Evolutionary conservation across 2,329 filamentous ascomycete species (phyloP), one percentile per base, ranked within the genome.

Genomic region (Penicillium brevicompactum): DNA sequence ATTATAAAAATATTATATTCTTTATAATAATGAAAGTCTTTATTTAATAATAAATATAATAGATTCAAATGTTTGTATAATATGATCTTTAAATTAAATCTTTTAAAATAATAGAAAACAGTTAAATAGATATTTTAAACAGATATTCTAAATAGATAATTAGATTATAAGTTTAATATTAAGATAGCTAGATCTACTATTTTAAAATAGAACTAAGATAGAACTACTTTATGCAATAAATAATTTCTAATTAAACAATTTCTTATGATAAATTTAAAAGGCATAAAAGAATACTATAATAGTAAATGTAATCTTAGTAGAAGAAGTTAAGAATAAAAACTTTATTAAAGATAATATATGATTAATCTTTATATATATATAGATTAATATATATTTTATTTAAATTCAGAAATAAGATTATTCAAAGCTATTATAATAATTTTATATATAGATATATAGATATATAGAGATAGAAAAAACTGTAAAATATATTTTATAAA

Each of bases 1-100:
- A 49, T 21, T 10, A 49, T 32, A 49, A 49, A 34, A 49, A 49
- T 9, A 37, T 49, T 21, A 49, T 9, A 2, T 49, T 49, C 10
- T 49, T 49, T 14, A 49, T 3, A 1, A 49, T 2, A 10, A 49
- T 14, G 2, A 47, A 47, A 18, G 18, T 47, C 16, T 21, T 47
- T 11, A 48, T 16, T 16, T 2, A 2, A 48, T 14, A 8, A 49
- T n/a, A 49, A 49, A 18, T 24, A 7, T 16, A 16, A 43, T 49
- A 43, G 38, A 16, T 24, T 43, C 6, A 49, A 32, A 43, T 14
- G 11, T 8, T 49, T 16, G 8, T 16, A 34, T n/a, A 49, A 43
- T 49, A 49, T 2, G 1, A 49, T 49, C 43, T 49, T 49, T 43
- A 3, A 22, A 49, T 49, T 24, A 24, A 32, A 32, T 10, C 43